phyloP scores from a whole-genome alignment of 73 alveolate species.

The Paraurostyla sp. region DNA sequence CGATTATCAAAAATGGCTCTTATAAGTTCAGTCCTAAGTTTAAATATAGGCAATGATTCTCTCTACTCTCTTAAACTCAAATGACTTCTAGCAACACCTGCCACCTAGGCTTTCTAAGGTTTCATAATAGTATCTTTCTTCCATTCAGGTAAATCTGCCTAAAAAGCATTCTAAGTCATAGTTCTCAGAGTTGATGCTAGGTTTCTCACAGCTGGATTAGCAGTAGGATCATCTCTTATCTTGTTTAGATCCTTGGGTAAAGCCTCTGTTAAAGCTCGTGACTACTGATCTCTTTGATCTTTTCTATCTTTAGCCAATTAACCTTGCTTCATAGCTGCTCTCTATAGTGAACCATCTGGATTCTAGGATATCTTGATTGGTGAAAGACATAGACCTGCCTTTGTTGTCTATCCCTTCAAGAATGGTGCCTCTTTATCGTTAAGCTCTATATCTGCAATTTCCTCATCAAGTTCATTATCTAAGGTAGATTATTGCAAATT shows the following conservation, averaged over 20 bases:
- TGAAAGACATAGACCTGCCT: constrained; percentile 87
- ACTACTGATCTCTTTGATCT: constrained; percentile 89
- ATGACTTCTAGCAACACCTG: constrained; percentile 65
- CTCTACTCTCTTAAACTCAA: constrained; percentile 94
- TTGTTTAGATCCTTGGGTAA: constrained; percentile 82
- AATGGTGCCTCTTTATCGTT: constrained; percentile 98
- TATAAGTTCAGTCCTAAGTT: constrained; percentile 91
- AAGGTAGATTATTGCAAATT: constrained; percentile 51
- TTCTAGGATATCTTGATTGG: constrained; percentile 93
- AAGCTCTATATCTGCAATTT: constrained; percentile 87
- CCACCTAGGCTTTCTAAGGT: constrained; percentile 38
- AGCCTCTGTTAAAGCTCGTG: constrained; percentile 83
- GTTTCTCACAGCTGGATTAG: constrained; percentile 87
- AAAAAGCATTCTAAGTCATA: constrained; percentile 72
- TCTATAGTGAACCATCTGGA: constrained; percentile 96
- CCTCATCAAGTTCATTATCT: constrained; percentile 82
- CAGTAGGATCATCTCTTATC: constrained; percentile 88
- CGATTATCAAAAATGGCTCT: constrained; percentile 87
- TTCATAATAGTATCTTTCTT: constrained; percentile 73
- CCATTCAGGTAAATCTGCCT: constrained; percentile 82
- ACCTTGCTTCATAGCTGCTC: constrained; percentile 92
- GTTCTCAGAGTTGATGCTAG: constrained; percentile 78
- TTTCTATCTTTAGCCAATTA: constrained; percentile 95
- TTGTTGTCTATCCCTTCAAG: constrained; percentile 93
- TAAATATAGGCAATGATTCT: constrained; percentile 98